Conservation (phyloP, 495 filamentous ascomycete species). For the Neurospora sp. region DNA sequence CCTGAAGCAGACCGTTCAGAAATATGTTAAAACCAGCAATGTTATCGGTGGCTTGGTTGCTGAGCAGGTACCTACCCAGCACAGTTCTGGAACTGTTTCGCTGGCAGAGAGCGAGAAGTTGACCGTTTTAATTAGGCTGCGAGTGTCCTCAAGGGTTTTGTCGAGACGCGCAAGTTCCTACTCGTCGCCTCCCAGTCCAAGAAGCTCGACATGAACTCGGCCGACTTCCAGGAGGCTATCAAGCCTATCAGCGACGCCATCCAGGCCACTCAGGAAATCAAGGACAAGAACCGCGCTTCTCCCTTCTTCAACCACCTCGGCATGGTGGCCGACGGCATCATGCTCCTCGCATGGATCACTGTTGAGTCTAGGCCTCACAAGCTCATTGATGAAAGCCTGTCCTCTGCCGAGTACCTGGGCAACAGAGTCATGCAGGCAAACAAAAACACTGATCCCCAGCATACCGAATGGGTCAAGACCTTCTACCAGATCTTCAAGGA, state of each 20-base stretch:
- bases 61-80: constrained; percentile 52
- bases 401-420: constrained; percentile 77
- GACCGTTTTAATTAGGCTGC: constrained; percentile 16
- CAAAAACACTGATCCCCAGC: constrained; percentile 65
- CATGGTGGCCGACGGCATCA: constrained; percentile 80
- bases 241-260: constrained; percentile 74
- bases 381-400: constrained; percentile 66
- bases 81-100: background rate
- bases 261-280: constrained; percentile 61
- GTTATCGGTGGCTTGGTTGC: constrained; percentile 67
- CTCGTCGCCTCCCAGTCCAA: constrained; percentile 82
- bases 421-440: constrained; percentile 82
- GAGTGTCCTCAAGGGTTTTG: constrained; percentile 46
- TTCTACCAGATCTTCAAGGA: constrained; percentile 82
- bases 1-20: constrained; percentile 62
- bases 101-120: background rate
- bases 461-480: constrained; percentile 76
- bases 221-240: constrained; percentile 46
- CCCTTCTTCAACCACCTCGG: constrained; percentile 67
- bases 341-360: constrained; percentile 74
- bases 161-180: constrained; percentile 76
- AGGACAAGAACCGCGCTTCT: constrained; percentile 64
- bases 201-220: constrained; percentile 67
- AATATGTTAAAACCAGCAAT: constrained; percentile 67
- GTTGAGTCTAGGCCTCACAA: constrained; percentile 69